Percentiles rank a stretch among this genome's conserved stretches.
Conservation (phyloP, 2,329 filamentous ascomycete genomes). For the Pseudocercospora macadamiae region DNA sequence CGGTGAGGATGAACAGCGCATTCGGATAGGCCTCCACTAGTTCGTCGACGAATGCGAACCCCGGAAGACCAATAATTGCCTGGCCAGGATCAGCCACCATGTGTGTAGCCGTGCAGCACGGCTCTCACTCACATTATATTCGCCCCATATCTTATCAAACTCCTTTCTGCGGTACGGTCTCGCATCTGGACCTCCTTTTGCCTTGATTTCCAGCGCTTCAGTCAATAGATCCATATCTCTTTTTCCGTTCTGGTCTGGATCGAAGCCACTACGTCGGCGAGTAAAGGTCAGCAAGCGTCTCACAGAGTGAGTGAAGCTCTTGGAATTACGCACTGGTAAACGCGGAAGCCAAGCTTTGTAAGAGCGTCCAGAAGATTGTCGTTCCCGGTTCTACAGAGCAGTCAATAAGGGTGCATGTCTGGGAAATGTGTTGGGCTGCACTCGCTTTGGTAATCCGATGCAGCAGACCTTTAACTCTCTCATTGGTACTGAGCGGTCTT, state of each 20-base stretch:
- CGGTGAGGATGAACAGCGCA: conserved; percentile 61
- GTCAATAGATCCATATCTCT: conserved; percentile 20
- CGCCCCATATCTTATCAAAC: conserved; percentile 24
- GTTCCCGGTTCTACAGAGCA: neutral
- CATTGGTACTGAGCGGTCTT: conserved; percentile 15
- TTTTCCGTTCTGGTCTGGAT: neutral
- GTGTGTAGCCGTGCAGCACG: neutral
- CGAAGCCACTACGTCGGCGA: neutral
- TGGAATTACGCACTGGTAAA: too few relatives aligned
- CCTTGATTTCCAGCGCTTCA: conserved; percentile 12
- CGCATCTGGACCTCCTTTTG: neutral
- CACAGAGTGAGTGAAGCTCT: too few relatives aligned
- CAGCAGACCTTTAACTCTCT: conserved; percentile 18
- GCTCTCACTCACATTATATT: conserved; percentile 13
- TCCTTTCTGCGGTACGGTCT: conserved; percentile 2
- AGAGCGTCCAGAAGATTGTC: neutral
- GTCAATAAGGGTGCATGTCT: too few relatives aligned
- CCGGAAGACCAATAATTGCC: conserved; percentile 28
- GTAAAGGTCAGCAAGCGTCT: too few relatives aligned
- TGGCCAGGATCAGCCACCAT: neutral
- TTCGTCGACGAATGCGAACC: conserved; percentile 39
- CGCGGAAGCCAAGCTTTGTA: neutral
- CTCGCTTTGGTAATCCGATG: conserved; percentile 17
- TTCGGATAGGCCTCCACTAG: conserved; percentile 61
- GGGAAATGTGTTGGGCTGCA: too few relatives aligned